Evolutionary conservation across 2,329 filamentous ascomycete genomes (phyloP), one percentile per base, ranked within the genome.

Genomic region (Botrytis fabae): DNA sequence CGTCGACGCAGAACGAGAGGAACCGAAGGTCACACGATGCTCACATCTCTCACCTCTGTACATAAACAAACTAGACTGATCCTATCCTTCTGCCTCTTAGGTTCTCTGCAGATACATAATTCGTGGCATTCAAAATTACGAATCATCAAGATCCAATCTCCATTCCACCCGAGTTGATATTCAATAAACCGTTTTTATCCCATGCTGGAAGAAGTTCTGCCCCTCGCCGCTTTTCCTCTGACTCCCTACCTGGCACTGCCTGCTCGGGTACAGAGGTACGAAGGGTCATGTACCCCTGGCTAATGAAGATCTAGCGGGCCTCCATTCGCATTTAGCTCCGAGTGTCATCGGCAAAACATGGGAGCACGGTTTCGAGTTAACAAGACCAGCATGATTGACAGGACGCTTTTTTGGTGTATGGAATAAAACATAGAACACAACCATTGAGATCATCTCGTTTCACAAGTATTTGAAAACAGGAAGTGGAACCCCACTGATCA

Each of bases 161-260:
- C 59, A 61, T 59, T 22, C 28, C 57, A 59, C 22, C 57, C 57
- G 28, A 62, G 2, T 62, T 14, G 35, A 40, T 16, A 42, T 40
- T 62, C 60, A 62, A 40, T 42, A 62, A 62, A 44, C 42, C 61
- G 16, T 28, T 42, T 57, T 57, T 18, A 32, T 57, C n/a, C n/a
- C 22, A 62, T 42, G 44, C 38, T 63, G 2, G 44, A 63, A 63
- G n/a, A 63, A 28, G 61, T 44, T 44, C 40, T 20, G 20, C 22
- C 61, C 61, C 22, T 40, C 61, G 61, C 61, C 61, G 61, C 61
- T 63, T 63, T 63, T 63, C 38, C 40, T 63, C 38, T 42, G 12
- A 16, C 25, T 38, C 38, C 38, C 38, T 38, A 38, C 38, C 38
- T 38, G 38, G 38, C 38, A 38, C 38, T 25, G 9, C 38, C 25